Conservation (phyloP, 495 filamentous ascomycete genomes). For the Penicillium steckii region DNA sequence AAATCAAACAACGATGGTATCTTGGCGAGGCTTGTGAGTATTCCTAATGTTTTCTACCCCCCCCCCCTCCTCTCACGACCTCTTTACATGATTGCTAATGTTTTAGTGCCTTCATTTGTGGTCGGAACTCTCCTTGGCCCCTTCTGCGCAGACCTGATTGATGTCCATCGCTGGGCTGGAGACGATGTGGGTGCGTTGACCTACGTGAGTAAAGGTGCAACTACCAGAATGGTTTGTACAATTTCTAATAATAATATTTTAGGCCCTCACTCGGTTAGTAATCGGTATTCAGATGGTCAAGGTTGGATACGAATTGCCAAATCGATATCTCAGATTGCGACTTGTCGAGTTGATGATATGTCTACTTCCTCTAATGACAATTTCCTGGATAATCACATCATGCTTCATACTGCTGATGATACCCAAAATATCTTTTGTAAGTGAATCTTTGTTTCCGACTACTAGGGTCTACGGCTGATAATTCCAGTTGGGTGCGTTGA, state of each 20-base stretch:
- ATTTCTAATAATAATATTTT: background rate
- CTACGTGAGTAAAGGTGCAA: constrained; percentile 31
- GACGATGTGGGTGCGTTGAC: constrained; percentile 41
- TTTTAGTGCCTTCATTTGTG: constrained; percentile 50
- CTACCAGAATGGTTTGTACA: background rate
- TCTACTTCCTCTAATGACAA: constrained; percentile 37
- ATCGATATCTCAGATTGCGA: constrained; percentile 30
- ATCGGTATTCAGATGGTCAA: constrained; percentile 54
- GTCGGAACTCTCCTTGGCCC: constrained; percentile 50
- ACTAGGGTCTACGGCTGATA: background rate
- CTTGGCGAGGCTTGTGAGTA: constrained; percentile 57
- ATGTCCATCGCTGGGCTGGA: constrained; percentile 41
- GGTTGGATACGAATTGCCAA: constrained; percentile 33
- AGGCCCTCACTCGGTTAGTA: constrained; percentile 50
- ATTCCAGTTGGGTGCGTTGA: constrained; percentile 48
- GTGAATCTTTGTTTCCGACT: background rate
- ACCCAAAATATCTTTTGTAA: constrained; percentile 32
- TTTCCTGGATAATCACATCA: constrained; percentile 37
- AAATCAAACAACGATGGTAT: constrained; percentile 54
- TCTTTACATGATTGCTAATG: constrained; percentile 1
- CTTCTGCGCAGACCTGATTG: constrained; percentile 46
- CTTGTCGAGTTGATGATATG: constrained; percentile 35
- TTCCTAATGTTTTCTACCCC: too few species aligned
- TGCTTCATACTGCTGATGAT: constrained; percentile 37
- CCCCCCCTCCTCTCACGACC: too few species aligned